Percentiles rank a stretch among this genome's conserved stretches.
phyloP scores from a whole-genome alignment of 2,329 filamentous ascomycete species.

The Aphanocladium album region DNA sequence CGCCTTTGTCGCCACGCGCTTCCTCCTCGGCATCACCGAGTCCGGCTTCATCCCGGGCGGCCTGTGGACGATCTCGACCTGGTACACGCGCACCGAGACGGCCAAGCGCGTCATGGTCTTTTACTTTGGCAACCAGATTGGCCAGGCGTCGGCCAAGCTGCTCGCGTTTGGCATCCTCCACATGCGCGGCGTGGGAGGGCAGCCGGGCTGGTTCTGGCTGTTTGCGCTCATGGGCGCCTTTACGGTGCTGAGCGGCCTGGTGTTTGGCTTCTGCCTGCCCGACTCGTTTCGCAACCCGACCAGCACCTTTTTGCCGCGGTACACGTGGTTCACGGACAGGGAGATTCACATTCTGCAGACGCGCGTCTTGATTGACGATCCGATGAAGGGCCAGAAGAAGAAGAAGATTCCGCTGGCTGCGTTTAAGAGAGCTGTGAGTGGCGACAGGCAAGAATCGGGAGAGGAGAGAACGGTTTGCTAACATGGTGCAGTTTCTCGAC shows the following conservation, averaged over 20 bases:
- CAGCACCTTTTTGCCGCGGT: slow-evolving; percentile 34
- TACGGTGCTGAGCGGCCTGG: slow-evolving; percentile 39
- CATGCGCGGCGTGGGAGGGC: slow-evolving; percentile 41
- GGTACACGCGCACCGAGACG: slow-evolving; percentile 49
- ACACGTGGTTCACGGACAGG: slow-evolving; percentile 32
- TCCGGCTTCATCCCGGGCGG: slow-evolving; percentile 51
- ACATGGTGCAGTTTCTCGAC: slow-evolving; percentile 34
- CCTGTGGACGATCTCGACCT: slow-evolving; percentile 47
- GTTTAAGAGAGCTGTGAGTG: slow-evolving; percentile 39
- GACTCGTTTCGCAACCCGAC: slow-evolving; percentile 40
- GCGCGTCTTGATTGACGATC: slow-evolving; percentile 38
- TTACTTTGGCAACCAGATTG: slow-evolving; percentile 52
- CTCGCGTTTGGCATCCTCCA: slow-evolving; percentile 44
- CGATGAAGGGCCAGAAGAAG: slow-evolving; percentile 44
- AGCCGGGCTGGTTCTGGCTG: slow-evolving; percentile 54
- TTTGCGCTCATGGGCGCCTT: slow-evolving; percentile 50
- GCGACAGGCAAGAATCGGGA: not conserved
- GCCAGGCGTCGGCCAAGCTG: slow-evolving; percentile 32
- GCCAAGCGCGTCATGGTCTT: slow-evolving; percentile 50
- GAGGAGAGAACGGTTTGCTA: not conserved
- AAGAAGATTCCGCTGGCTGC: slow-evolving; percentile 38
- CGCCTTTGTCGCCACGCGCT: slow-evolving; percentile 43
- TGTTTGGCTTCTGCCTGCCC: slow-evolving; percentile 39
- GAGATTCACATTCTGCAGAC: slow-evolving; percentile 38
- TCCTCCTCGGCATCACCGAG: slow-evolving; percentile 49